phyloP scores from a whole-genome alignment of 768 basidiomycete species.

The Lanmaoa pseudosensibilis region DNA sequence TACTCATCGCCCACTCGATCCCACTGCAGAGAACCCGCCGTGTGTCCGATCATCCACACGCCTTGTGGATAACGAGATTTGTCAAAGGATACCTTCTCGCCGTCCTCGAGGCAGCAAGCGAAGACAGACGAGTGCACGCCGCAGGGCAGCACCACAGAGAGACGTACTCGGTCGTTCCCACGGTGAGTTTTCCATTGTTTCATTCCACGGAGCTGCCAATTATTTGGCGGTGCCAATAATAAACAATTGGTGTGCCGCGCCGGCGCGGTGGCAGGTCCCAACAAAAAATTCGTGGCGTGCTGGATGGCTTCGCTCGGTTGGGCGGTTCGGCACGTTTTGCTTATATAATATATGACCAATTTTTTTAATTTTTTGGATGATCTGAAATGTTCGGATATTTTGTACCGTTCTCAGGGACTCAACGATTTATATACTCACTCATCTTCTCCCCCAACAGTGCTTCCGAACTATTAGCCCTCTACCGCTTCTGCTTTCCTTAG shows the following conservation, averaged over 20 bases:
- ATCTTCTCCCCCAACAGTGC: constrained; percentile 6
- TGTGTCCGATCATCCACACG: constrained; percentile 22
- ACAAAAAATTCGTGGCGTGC: constrained; percentile 17
- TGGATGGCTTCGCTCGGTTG: constrained; percentile 24
- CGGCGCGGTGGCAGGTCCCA: constrained; percentile 24
- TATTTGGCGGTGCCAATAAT: constrained; percentile 32
- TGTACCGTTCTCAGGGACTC: constrained; percentile 18
- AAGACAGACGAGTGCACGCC: constrained; percentile 23
- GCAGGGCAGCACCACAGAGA: constrained; percentile 13
- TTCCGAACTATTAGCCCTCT: constrained; percentile 20
- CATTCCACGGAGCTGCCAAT: constrained; percentile 23
- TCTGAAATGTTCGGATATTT: constrained; percentile 19
- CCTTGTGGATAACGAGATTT: constrained; percentile 26
- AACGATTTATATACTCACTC: constrained; percentile 26
- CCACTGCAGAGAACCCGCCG: constrained; percentile 6
- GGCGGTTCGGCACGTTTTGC: constrained; percentile 26
- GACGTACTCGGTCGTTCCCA: constrained; percentile 21
- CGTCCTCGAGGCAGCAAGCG: constrained; percentile 37
- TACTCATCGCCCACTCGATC: constrained; percentile 11
- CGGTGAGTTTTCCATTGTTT: constrained; percentile 36
- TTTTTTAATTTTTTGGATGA: constrained; percentile 6
- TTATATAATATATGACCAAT: constrained; percentile 17
- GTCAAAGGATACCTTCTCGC: constrained; percentile 24
- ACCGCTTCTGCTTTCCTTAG: neutral
- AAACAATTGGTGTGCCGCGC: constrained; percentile 27